Conservation (phyloP, 352 stramenopile species). For the Stramenopiles sp. region DNA sequence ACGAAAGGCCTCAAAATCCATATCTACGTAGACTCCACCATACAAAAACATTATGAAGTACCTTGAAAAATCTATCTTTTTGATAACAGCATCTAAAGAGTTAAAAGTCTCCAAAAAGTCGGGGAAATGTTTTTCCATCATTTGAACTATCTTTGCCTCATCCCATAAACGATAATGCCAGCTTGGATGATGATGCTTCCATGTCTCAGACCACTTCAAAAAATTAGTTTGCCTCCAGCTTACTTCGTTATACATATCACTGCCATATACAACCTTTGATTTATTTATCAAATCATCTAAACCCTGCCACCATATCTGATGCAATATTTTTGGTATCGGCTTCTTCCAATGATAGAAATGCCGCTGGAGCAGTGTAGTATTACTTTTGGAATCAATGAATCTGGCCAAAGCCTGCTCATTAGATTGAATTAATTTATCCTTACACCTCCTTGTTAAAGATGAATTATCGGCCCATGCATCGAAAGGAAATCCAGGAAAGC, state of each 20-base stretch:
- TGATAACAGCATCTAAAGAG: not conserved
- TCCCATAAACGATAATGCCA: constrained; percentile 7
- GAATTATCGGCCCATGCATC: not conserved
- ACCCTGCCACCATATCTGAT: constrained; percentile 12
- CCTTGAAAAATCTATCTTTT: constrained; percentile 7
- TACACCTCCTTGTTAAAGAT: not conserved
- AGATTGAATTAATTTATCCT: not conserved
- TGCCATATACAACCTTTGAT: constrained; percentile 1
- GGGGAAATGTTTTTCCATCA: not conserved
- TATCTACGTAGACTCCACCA: constrained; percentile 8
- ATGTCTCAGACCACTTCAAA: constrained; percentile 10
- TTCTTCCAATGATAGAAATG: not conserved
- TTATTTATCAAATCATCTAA: not conserved
- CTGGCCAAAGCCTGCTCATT: not conserved
- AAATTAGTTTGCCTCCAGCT: not conserved
- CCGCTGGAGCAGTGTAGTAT: not conserved
- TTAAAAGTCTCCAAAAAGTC: not conserved
- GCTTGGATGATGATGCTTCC: not conserved
- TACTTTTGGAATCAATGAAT: not conserved
- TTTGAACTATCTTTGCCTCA: not conserved
- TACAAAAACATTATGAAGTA: constrained; percentile 12
- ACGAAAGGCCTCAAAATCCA: constrained; percentile 12
- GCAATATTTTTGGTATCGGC: not conserved
- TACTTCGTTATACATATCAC: not conserved
- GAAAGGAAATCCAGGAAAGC: not conserved